Evolutionary conservation across 1,284 basidiomycete genomes (phyloP), one percentile per base, ranked within the genome.

Genomic region (Malassezia vespertilionis): DNA sequence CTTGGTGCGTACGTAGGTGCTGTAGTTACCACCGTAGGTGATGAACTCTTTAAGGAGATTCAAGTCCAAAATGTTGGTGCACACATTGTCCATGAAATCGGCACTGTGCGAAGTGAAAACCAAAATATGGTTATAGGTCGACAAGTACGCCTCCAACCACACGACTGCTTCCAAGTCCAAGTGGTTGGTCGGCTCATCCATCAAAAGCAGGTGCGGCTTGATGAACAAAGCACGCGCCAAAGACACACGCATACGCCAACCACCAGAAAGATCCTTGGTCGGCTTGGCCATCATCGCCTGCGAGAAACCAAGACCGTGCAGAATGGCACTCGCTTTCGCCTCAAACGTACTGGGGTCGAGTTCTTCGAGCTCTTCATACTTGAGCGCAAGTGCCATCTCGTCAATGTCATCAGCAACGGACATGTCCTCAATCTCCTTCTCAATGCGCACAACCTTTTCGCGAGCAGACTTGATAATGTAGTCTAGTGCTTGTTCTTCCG

Each of bases 181-280:
- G 71, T 88, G 86, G 72, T 88, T 88, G 26, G 72, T 72, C 17
- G 72, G 72, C 63, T 69, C 71, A 52, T 95, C 90, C 56, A 95
- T 80, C 26, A 96, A 76, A 22, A 96, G 77, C 20, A 96, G 74
- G 76, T 97, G 91, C 5, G 91, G 90, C 75, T 93, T 95, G 73
- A 96, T 76, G 75, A 97, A 96, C 41, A 97, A 78, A 1, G 91
- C 91, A 54, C 90, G 80, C 21, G 91, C 91, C 40, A 97, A 82
- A 12, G 93, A 86, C 52, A 97, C 90, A 72, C 93, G 82, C 91
- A 96, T 96, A 55, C 91, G 80, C 91, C 91, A 96, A 68, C 90
- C 90, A 80, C 90, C 91, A 65, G 82, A 84, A 87, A 97, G 93
- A 72, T 96, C 91, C 75, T 89, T 91, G 44, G 91, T 96, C 12